Base-by-base conservation (phyloP, 345 rosid species). In the Mallotus nudiflorus region DNA sequence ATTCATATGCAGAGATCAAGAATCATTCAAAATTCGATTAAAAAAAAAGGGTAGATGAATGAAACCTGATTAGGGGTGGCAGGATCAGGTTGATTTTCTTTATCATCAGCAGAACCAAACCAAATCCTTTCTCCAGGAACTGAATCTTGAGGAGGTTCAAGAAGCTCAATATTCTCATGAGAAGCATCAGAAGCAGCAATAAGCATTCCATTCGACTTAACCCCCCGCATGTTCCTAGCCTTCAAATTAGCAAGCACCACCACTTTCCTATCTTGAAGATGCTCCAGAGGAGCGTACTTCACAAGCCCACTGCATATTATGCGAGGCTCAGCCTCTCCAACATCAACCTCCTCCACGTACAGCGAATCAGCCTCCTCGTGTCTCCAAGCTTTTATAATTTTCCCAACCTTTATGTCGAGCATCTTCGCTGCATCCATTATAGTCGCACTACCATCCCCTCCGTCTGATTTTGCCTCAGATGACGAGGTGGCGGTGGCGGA, bases 311-410 rank as follows among this genome's bases (percentile, higher is more conserved):
- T 94, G 55, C 98, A 94, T 31, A 94, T 88, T 75, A 86, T 87
- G 73, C 97, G 80, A 0, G 96, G 89, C 73, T 88, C 88, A 0
- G 88, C 68, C 78, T 91, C 97, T 1, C 97, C 98, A 2, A 94
- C 77, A 44, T 94, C 97, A 0, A 94, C 92, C 78, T 94, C 97
- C 70, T 94, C 97, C 53, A 89, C 96, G 48, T 94, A 94, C 0
- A 94, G 91, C 4, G 98, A 86, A 75, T 94, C 95, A 0, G 98
- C 98, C 79, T 94, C 97, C 61, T 88, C 95, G 73, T 94, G 98
- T 55, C 86, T 86, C 98, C 95, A 94, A 0, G 96, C 98, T 78
- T 88, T 94, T 68, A 88, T 75, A 0, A 94, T 76, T 46, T 86
- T 76, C 12, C 97, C 98, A 29, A 94, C 96, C 82, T 93, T 87